phyloP scores from a whole-genome alignment of 768 basidiomycete genomes.

The Rhodotorula toruloides region DNA sequence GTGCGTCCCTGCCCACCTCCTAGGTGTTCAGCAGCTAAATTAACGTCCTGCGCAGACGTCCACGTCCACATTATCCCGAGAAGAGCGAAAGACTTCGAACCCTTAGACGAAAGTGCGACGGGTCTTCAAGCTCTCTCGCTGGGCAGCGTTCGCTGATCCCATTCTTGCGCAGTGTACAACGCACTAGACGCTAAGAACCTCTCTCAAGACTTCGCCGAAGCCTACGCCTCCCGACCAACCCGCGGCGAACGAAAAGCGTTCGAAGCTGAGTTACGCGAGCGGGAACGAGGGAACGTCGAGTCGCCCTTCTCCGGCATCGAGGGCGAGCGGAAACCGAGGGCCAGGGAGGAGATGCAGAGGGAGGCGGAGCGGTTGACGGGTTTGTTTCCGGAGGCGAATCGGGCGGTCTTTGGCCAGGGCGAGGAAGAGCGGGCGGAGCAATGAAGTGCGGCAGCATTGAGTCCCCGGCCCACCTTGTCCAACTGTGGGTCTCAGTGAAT shows the following conservation, averaged over 20 bases:
- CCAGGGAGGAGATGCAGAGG: slow-evolving; percentile 68
- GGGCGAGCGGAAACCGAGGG: slow-evolving; percentile 55
- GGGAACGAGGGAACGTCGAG: slow-evolving; percentile 23
- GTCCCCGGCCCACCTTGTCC: too few relatives aligned
- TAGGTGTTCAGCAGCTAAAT: neutral
- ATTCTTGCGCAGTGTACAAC: slow-evolving; percentile 52
- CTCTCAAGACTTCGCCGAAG: slow-evolving; percentile 7
- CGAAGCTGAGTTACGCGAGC: slow-evolving; percentile 39
- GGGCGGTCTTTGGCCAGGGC: neutral
- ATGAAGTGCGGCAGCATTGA: neutral
- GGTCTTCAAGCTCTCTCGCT: neutral
- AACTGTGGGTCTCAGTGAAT: too few relatives aligned
- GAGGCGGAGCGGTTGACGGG: slow-evolving; percentile 66
- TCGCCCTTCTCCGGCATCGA: slow-evolving; percentile 58
- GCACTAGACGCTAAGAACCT: slow-evolving; percentile 64
- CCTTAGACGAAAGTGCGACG: slow-evolving; percentile 46
- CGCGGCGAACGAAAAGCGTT: slow-evolving; percentile 17
- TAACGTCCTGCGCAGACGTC: slow-evolving; percentile 76
- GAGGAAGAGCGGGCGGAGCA: neutral
- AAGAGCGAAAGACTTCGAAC: slow-evolving; percentile 53
- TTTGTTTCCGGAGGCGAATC: slow-evolving; percentile 51
- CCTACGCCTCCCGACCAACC: neutral
- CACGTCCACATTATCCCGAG: slow-evolving; percentile 88
- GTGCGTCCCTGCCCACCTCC: neutral
- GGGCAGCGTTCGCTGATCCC: neutral